Evolutionary conservation across 441 rosid species (phyloP).

Genomic region (Sinapis alba): DNA sequence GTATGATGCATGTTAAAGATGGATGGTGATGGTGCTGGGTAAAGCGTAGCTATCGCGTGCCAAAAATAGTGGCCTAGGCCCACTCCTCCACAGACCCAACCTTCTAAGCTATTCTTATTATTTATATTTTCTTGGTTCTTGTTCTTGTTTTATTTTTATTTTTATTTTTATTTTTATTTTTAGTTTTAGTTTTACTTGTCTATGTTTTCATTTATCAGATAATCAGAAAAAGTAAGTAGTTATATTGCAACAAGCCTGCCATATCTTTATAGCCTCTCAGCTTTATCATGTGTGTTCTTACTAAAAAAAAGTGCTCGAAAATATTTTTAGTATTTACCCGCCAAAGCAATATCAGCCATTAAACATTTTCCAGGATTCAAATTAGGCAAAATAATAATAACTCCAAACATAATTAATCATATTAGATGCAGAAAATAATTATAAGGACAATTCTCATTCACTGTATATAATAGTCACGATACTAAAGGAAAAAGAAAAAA

Average conservation of each 20-base stretch:
- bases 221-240: constrained; percentile 17
- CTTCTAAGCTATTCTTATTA: constrained; percentile 17
- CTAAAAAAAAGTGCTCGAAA: neutral
- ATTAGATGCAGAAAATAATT: neutral
- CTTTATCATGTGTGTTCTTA: constrained; percentile 28
- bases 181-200: neutral
- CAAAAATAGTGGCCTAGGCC: constrained; percentile 42
- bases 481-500: neutral
- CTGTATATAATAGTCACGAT: constrained; percentile 22
- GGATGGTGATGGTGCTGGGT: constrained; percentile 44
- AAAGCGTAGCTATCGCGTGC: constrained; percentile 38
- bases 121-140: neutral
- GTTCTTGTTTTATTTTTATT: neutral
- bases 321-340: constrained; percentile 17
- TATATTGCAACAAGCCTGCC: constrained; percentile 20
- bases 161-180: neutral
- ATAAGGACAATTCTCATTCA: constrained; percentile 1
- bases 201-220: constrained; percentile 4
- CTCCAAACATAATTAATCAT: neutral
- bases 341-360: neutral
- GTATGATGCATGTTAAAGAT: constrained; percentile 30
- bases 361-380: constrained; percentile 5
- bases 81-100: constrained; percentile 41
- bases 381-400: neutral
- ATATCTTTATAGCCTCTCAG: constrained; percentile 27